These are phyloP conservation scores for Penicillium sp. DNA, from an alignment of 2,329 filamentous ascomycete genomes.

Conservation along the genomic window DNA sequence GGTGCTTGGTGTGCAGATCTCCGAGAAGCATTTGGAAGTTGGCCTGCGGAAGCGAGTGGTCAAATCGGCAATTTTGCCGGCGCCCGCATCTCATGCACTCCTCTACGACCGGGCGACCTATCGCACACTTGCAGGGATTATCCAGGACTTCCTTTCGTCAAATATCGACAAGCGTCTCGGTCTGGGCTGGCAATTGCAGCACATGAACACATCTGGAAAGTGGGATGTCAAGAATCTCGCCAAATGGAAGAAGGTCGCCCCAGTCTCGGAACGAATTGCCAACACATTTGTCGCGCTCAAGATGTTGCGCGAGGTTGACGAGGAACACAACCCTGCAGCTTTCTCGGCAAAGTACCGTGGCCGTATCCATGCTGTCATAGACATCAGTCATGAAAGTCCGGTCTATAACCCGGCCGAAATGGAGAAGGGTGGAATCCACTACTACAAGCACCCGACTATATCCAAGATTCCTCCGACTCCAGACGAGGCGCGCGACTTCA, in stretches of 20 bases:
- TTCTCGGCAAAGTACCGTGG: conserved; percentile 68
- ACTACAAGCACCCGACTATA: conserved; percentile 87
- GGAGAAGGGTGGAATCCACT: conserved; percentile 64
- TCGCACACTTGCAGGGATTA: conserved; percentile 73
- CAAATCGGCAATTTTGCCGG: conserved; percentile 67
- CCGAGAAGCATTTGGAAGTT: conserved; percentile 19
- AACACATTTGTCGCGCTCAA: conserved; percentile 86
- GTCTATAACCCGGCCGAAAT: conserved; percentile 78
- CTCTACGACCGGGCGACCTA: conserved; percentile 75
- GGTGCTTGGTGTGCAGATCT: conserved; percentile 24
- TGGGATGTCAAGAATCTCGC: conserved; percentile 97
- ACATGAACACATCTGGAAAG: conserved; percentile 84
- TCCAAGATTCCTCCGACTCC: conserved; percentile 78
- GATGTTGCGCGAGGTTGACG: conserved; percentile 85
- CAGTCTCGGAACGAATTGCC: conserved; percentile 75
- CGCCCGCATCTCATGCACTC: conserved; percentile 78
- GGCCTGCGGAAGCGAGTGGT: conserved; percentile 52
- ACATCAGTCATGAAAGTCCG: conserved; percentile 86
- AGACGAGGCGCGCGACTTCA: conserved; percentile 61
- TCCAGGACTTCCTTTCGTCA: conserved; percentile 75
- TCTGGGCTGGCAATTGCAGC: conserved; percentile 85
- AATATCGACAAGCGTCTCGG: conserved; percentile 75
- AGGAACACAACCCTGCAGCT: conserved; percentile 69
- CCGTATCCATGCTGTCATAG: conserved; percentile 72
- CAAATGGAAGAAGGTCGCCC: conserved; percentile 80